Conservation (phyloP, 495 filamentous ascomycete genomes). For the Parmelia sp. region DNA sequence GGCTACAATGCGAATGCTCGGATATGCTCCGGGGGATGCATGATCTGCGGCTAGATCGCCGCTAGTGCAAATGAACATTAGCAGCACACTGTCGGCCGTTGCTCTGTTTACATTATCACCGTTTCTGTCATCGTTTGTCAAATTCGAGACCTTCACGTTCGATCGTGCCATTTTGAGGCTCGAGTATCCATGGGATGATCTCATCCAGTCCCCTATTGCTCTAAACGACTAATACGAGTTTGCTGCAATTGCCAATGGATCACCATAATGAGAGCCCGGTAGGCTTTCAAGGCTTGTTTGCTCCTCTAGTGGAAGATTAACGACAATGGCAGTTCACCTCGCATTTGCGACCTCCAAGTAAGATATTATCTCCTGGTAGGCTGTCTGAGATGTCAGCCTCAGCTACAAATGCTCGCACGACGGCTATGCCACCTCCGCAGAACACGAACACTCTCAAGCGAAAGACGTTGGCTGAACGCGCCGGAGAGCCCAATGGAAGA, state of each 20-base stretch:
- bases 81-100: neutral
- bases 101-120: slow-evolving; percentile 4
- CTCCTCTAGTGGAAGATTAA: neutral
- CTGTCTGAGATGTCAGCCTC: slow-evolving; percentile 58
- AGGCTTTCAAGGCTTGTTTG: neutral
- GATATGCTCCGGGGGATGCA: neutral
- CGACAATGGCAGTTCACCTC: slow-evolving; percentile 20
- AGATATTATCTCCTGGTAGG: slow-evolving; percentile 29
- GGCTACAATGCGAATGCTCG: neutral
- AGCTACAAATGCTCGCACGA: slow-evolving; percentile 60
- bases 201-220: neutral
- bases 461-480: slow-evolving; percentile 52
- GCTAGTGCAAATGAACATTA: neutral
- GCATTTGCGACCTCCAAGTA: slow-evolving; percentile 17
- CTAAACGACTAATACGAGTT: neutral
- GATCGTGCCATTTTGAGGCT: neutral
- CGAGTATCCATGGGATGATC: neutral
- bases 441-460: slow-evolving; percentile 42
- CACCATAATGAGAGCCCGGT: slow-evolving; percentile 26
- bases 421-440: slow-evolving; percentile 45
- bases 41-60: neutral
- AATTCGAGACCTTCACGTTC: neutral
- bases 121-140: neutral
- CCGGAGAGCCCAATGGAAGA: slow-evolving; percentile 42
- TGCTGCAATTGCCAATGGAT: slow-evolving; percentile 25